Evolutionary conservation across 192 early-diverging fungal species (phyloP), one percentile per base, ranked within the genome.

Genomic region (Chytriomyces sp.): DNA sequence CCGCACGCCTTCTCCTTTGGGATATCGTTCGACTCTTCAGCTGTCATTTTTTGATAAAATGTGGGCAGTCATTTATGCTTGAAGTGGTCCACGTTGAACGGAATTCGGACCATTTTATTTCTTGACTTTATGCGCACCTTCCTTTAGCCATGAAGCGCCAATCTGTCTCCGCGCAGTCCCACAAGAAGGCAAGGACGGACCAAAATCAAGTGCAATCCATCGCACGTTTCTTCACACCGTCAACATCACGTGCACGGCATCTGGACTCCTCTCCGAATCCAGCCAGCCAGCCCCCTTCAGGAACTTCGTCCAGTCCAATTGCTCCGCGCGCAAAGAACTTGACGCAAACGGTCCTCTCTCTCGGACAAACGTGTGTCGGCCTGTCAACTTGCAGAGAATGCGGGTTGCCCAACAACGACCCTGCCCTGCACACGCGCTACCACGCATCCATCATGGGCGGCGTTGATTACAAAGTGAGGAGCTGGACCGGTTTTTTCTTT

Each of bases 351-450:
- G 63, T 75, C 18, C 76, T 80, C 7, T 7, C 70, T 61, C 60
- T 80, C 62, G 79, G 79, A 13, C 79, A 80, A 67, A 67, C 50
- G 24, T 35, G 20, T 44, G 53, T 57, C 8, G 77, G 73, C 44
- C 20, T 70, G 7, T 18, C 65, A 10, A 46, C 46, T 9, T 80
- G 79, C 65, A 44, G 48, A 43, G 77, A 78, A 7, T 80, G 79
- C 28, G 79, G 79, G 20, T 50, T 80, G 66, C 49, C 79, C 23
- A 79, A 79, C 20, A 77, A 80, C 9, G 79, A 80, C 50, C 64
- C 45, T 18, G 10, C 44, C 1, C 23, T 77, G 16, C 79, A 80
- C 59, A 5, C 45, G 11, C 45, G 65, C 9, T 80, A 73, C 45
- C 79, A 80, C 60, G 67, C 73, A 16, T 77, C 77, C 7, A 46